phyloP scores from a whole-genome alignment of 164 flowering plant genomes.

The Magnolia sinica region DNA sequence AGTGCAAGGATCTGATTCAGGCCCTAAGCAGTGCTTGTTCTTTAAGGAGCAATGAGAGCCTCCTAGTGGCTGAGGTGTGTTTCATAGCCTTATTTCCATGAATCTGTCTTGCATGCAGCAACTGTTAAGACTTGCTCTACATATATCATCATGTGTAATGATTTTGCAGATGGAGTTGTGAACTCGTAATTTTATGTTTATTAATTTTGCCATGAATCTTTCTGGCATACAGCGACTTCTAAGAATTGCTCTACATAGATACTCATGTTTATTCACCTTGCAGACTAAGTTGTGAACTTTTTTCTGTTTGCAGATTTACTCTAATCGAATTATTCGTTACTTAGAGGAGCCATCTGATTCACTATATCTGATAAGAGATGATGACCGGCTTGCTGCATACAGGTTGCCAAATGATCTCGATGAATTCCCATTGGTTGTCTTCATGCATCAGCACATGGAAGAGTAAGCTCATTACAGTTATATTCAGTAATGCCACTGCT shows the following conservation, averaged over 20 bases:
- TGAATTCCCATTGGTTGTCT: slow-evolving; percentile 48
- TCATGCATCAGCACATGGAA: slow-evolving; percentile 68
- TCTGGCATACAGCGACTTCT: neutral
- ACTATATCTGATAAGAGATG: slow-evolving; percentile 82
- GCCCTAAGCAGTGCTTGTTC: slow-evolving; percentile 63
- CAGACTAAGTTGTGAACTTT: neutral
- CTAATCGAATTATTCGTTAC: slow-evolving; percentile 62
- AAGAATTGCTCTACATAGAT: neutral
- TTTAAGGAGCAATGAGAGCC: slow-evolving; percentile 57
- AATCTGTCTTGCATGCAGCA: neutral
- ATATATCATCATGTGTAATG: no score
- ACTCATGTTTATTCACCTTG: neutral
- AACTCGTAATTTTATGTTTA: no score
- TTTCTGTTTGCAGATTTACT: slow-evolving; percentile 54
- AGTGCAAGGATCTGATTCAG: slow-evolving; percentile 62
- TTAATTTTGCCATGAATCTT: neutral
- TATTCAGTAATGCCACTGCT: neutral
- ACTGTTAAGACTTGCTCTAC: neutral
- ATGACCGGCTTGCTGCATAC: slow-evolving; percentile 75
- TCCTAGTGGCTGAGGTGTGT: slow-evolving; percentile 79
- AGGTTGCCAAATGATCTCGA: slow-evolving; percentile 53
- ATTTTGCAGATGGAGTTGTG: no score
- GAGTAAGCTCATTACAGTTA: slow-evolving; percentile 48
- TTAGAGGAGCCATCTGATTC: slow-evolving; percentile 85
- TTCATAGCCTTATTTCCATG: neutral